These are phyloP conservation scores for Dendrobium officinale DNA, from an alignment of 106 monocot genomes.

Conservation along the genomic window DNA sequence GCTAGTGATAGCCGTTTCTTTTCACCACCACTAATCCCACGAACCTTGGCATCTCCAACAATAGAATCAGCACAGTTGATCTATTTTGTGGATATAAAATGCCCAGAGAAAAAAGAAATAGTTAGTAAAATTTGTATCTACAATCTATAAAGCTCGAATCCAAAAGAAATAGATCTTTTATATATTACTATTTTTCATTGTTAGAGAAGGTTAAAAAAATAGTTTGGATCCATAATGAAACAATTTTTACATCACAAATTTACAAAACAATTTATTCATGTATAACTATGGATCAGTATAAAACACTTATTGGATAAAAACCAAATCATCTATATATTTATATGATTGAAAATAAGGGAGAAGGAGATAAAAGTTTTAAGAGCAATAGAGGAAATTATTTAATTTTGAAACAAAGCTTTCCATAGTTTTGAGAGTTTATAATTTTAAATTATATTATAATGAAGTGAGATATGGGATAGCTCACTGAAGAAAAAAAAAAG, in stretches of 20 bases:
- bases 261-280: slow-evolving; percentile 1
- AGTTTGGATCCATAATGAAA: background rate
- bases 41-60: slow-evolving; percentile 95
- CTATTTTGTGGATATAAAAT: slow-evolving; percentile 22
- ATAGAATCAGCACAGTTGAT: slow-evolving; percentile 88
- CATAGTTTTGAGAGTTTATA: no score
- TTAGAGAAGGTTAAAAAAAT: background rate
- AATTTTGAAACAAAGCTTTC: background rate
- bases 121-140: background rate
- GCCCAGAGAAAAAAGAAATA: slow-evolving; percentile 7
- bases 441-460: no score
- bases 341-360: background rate
- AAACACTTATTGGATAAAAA: background rate
- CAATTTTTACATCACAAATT: background rate
- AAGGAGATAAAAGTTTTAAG: background rate
- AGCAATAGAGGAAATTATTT: background rate
- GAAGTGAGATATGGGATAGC: background rate
- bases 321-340: background rate
- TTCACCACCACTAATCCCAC: slow-evolving; percentile 98
- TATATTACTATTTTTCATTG: background rate
- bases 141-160: background rate
- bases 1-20: slow-evolving; percentile 94
- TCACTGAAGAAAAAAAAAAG: background rate
- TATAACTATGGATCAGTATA: background rate
- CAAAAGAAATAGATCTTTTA: background rate